phyloP scores from a whole-genome alignment of 495 filamentous ascomycete genomes.

The Tuber calosporum region DNA sequence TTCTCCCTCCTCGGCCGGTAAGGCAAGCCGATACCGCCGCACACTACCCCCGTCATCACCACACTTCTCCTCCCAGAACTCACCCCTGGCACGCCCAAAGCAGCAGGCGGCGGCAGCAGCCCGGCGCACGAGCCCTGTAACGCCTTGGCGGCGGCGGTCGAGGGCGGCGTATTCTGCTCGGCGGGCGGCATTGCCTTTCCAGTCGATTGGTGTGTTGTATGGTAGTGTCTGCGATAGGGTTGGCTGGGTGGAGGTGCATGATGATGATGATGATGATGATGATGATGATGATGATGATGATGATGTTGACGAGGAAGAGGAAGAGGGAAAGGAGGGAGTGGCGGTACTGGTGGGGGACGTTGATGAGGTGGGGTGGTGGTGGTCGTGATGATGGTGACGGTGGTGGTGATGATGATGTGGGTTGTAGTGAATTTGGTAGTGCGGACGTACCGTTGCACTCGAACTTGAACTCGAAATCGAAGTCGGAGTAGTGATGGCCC shows the following conservation, averaged over 20 bases:
- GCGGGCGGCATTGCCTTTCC: conserved; percentile 37
- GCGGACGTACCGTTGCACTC: neutral
- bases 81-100: conserved; percentile 20
- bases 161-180: conserved; percentile 36
- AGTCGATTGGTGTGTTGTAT: conserved; percentile 37
- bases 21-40: conserved; percentile 28
- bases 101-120: conserved; percentile 18
- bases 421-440: neutral
- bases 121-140: neutral
- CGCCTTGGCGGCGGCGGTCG: conserved; percentile 24
- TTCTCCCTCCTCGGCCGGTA: conserved; percentile 27
- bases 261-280: conserved; percentile 6
- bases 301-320: conserved; percentile 13
- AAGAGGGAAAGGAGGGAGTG: conserved; percentile 21
- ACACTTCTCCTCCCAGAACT: conserved; percentile 35
- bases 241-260: conserved; percentile 5
- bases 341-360: conserved; percentile 3
- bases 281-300: neutral
- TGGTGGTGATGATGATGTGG: neutral
- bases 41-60: conserved; percentile 35
- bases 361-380: neutral
- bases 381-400: neutral
- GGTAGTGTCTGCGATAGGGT: conserved; percentile 9
- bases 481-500: neutral
- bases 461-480: neutral